Evolutionary conservation across 2,329 filamentous ascomycete genomes (phyloP), one percentile per base, ranked within the genome.

Genomic region (Colletotrichum eremochloae): DNA sequence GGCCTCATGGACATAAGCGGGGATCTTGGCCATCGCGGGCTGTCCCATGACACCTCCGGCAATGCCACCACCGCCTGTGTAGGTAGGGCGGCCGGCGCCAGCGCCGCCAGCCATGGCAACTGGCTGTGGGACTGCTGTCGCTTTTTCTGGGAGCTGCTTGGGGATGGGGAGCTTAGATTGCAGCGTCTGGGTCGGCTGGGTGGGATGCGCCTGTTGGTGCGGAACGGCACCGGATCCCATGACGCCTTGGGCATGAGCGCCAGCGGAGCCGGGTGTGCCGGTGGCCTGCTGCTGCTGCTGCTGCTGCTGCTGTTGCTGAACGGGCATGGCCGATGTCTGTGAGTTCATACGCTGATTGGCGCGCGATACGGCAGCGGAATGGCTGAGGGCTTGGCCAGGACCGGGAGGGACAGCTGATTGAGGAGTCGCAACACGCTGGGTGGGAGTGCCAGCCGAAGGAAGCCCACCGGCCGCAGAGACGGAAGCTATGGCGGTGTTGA

Each of bases 21-120:
- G 94, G 56, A 94, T 90, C 79, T 95, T 95, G 67, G 91, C 86
- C 73, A 98, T 89, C 2, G 94, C 94, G 0, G 96, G 95, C 78
- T 97, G 95, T 63, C 92, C 92, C 88, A 98, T 93, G 62, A 96
- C 92, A 65, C 95, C 95, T 65, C 93, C 93, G 0, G 93, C 88
- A 8, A 91, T 91, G 74, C 93, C 93, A 64, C 90, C 91, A 31
- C 95, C 95, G 62, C 93, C 93, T 24, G 91, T 91, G 78, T 96
- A 89, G 0, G 96, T 97, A n/a, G 96, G 96, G 9, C 96, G 91
- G 83, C 89, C 79, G 84, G 89, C 75, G 82, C 90, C 84, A 29
- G 88, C 84, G 50, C 88, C 91, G n/a, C 87, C 88, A 24, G 84
- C 86, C 42, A 96, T 92, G 14, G 87, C 81, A 31, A 97, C 95